Percentiles rank a stretch among this genome's conserved stretches.
phyloP scores from a whole-genome alignment of 2,329 filamentous ascomycete genomes.

The Alternaria dauci region DNA sequence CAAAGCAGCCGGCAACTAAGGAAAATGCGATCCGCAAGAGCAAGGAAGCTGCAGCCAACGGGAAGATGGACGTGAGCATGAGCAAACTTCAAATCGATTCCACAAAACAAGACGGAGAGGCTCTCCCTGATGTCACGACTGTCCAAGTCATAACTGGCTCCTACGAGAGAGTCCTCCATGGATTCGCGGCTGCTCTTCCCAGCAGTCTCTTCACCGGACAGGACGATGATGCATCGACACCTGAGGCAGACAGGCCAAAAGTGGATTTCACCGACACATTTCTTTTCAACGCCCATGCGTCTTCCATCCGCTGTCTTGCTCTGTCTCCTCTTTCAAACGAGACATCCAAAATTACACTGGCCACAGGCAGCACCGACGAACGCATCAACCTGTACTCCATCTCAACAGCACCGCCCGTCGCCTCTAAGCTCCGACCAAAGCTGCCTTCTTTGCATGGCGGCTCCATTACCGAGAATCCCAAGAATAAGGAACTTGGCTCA shows the following conservation, averaged over 20 bases:
- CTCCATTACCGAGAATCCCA: constrained; percentile 81
- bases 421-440: constrained; percentile 65
- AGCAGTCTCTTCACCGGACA: constrained; percentile 41
- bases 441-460: constrained; percentile 74
- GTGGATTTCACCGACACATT: constrained; percentile 89
- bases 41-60: constrained; percentile 29
- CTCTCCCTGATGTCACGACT: constrained; percentile 44
- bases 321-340: constrained; percentile 75
- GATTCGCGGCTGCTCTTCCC: constrained; percentile 78
- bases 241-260: constrained; percentile 35
- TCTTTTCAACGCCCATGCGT: constrained; percentile 91
- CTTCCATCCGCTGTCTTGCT: constrained; percentile 87
- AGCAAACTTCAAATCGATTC: constrained; percentile 23
- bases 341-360: constrained; percentile 84
- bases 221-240: constrained; percentile 23
- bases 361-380: constrained; percentile 91
- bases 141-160: constrained; percentile 92
- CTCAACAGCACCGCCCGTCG: constrained; percentile 64
- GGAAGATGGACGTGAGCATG: constrained; percentile 27
- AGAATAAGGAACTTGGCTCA: constrained; percentile 87
- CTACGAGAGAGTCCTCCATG: constrained; percentile 92
- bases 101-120: constrained; percentile 13
- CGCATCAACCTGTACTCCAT: constrained; percentile 94
- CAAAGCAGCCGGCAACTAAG: constrained; percentile 28
- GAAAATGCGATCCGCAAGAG: constrained; percentile 23